phyloP scores from a whole-genome alignment of 495 filamentous ascomycete species.

The Bacidia gigantensis region DNA sequence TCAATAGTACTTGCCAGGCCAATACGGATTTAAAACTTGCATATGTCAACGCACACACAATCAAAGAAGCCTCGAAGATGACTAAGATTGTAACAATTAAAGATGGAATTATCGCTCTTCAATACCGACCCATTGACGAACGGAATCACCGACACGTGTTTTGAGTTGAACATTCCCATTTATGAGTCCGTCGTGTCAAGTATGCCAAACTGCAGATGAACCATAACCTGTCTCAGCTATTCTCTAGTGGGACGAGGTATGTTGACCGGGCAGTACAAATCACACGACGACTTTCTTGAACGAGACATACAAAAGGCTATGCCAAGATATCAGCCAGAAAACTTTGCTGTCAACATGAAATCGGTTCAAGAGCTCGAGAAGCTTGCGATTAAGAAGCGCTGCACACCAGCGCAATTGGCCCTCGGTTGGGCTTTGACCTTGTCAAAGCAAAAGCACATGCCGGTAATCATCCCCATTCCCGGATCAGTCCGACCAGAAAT shows the following conservation, averaged over 20 bases:
- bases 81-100: too few relatives aligned
- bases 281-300: slow-evolving; percentile 44
- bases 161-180: too few relatives aligned
- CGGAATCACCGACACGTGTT: too few relatives aligned
- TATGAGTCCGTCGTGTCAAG: too few relatives aligned
- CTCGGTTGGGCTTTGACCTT: slow-evolving; percentile 40
- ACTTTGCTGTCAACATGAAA: slow-evolving; percentile 59
- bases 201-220: too few relatives aligned
- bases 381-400: slow-evolving; percentile 54
- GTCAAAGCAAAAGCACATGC: slow-evolving; percentile 40
- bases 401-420: slow-evolving; percentile 62
- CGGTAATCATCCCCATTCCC: slow-evolving; percentile 70
- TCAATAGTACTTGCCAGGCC: too few relatives aligned
- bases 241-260: slow-evolving; percentile 40
- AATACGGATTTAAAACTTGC: too few relatives aligned
- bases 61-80: too few relatives aligned
- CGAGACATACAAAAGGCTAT: slow-evolving; percentile 38
- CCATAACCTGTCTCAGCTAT: slow-evolving; percentile 51
- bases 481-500: slow-evolving; percentile 43
- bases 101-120: too few relatives aligned
- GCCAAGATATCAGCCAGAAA: slow-evolving; percentile 54
- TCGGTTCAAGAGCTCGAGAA: slow-evolving; percentile 51
- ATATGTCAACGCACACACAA: too few relatives aligned
- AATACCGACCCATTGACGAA: too few relatives aligned
- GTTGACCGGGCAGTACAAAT: slow-evolving; percentile 49